Conservation (phyloP, 1,284 basidiomycete genomes). For the Boletellus dicymbophilus region DNA sequence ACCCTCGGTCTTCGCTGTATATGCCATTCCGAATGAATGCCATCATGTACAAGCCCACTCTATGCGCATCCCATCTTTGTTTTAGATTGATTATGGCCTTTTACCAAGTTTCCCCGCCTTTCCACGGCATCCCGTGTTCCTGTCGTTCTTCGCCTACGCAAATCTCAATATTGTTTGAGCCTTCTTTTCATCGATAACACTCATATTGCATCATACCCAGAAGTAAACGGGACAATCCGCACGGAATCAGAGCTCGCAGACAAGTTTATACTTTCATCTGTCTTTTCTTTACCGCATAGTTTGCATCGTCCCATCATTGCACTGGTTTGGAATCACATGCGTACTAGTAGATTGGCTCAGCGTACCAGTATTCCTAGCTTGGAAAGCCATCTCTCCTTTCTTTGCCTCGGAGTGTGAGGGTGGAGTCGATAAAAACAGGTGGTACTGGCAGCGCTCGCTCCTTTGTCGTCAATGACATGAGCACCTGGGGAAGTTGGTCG, state of each 20-base stretch:
- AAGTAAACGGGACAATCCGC: neutral
- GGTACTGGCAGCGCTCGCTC: too few species aligned
- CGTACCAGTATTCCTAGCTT: too few species aligned
- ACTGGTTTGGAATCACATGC: neutral
- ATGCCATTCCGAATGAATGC: constrained; percentile 7
- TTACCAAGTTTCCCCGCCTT: neutral
- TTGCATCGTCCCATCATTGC: neutral
- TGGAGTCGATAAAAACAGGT: too few species aligned
- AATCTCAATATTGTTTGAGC: neutral
- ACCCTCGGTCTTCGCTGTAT: neutral
- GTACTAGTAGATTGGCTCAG: too few species aligned
- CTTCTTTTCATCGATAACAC: neutral
- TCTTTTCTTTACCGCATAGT: neutral
- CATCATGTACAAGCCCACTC: constrained; percentile 5
- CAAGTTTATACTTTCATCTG: neutral
- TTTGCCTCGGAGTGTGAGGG: too few species aligned
- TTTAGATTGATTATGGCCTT: constrained; percentile 1
- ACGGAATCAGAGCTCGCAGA: constrained; percentile 1
- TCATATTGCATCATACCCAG: constrained; percentile 1
- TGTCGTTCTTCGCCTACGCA: neutral
- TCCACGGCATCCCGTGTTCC: neutral
- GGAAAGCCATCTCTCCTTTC: too few species aligned
- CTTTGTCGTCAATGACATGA: too few species aligned
- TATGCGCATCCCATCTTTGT: constrained; percentile 7
- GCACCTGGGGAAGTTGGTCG: too few species aligned